A percentile compares a stretch with the other conserved stretches of the same genome.
These are phyloP conservation scores for Madurella fahalii DNA, from an alignment of 2,329 filamentous ascomycete species.

Conservation along the genomic window DNA sequence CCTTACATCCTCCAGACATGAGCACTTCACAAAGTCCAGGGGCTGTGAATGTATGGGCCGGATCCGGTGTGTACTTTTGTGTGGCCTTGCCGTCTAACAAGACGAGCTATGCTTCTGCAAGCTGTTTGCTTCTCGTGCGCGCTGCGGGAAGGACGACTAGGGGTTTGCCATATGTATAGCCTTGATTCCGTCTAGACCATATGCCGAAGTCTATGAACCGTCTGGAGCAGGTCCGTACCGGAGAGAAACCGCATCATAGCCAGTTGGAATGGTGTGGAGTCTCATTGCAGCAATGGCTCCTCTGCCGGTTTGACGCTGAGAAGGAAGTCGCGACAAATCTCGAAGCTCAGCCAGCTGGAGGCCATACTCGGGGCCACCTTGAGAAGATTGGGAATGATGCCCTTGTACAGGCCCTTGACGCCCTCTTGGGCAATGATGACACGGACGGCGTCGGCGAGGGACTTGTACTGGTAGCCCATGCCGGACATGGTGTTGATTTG, in stretches of 20 bases:
- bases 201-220: not conserved
- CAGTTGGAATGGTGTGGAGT: not conserved
- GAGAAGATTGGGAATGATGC: conserved; percentile 88
- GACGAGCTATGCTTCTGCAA: not conserved
- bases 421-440: conserved; percentile 84
- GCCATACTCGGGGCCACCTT: conserved; percentile 99
- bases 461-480: conserved; percentile 94
- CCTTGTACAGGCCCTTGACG: conserved; percentile 83
- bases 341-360: conserved; percentile 96
- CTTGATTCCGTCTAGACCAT: not conserved
- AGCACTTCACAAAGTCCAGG: too few relatives aligned
- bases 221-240: not conserved
- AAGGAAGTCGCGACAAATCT: conserved; percentile 85
- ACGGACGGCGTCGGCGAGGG: conserved; percentile 74
- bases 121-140: not conserved
- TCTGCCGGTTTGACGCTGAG: conserved; percentile 54
- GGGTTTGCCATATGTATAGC: not conserved
- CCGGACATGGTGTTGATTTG: conserved; percentile 99
- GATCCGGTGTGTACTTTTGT: too few relatives aligned
- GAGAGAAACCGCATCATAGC: not conserved
- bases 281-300: conserved; percentile 29
- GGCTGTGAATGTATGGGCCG: too few relatives aligned
- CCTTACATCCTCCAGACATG: too few relatives aligned
- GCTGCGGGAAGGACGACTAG: not conserved
- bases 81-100: too few relatives aligned